These are phyloP conservation scores for Angomonas ambiguus DNA, from an alignment of 208 protist species.

Conservation along the genomic window DNA sequence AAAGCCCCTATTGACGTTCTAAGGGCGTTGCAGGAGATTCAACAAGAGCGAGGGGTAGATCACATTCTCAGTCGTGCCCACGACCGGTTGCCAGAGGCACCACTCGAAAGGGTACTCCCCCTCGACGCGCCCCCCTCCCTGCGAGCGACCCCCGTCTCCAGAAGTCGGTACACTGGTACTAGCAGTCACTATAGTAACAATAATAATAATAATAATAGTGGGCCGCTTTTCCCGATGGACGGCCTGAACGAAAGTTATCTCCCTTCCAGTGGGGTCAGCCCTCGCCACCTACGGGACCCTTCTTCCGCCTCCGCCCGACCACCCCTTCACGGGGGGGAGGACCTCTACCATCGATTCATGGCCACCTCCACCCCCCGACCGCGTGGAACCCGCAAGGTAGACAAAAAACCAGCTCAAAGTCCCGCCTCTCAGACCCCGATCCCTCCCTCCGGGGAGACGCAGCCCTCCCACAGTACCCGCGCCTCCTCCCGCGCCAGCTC, in stretches of 20 bases:
- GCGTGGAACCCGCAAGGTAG: not conserved
- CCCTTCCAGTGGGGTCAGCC: not conserved
- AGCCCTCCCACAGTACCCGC: slow-evolving; percentile 10
- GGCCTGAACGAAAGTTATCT: slow-evolving; percentile 7
- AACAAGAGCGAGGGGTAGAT: slow-evolving; percentile 46
- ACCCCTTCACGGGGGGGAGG: not conserved
- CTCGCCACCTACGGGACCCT: not conserved
- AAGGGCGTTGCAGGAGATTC: slow-evolving; percentile 43
- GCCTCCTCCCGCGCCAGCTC: slow-evolving; percentile 7
- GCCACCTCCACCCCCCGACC: not conserved
- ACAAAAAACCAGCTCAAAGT: not conserved
- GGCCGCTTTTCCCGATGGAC: too few species aligned
- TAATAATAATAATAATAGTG: too few species aligned
- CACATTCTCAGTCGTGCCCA: slow-evolving; percentile 34
- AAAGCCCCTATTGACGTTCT: slow-evolving; percentile 28
- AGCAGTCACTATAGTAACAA: too few species aligned
- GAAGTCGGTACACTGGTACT: not conserved
- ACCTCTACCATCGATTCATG: not conserved
- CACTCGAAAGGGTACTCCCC: slow-evolving; percentile 37
- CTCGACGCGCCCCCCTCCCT: slow-evolving; percentile 19
- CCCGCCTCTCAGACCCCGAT: not conserved
- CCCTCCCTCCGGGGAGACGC: not conserved
- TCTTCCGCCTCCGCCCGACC: not conserved
- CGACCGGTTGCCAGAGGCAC: slow-evolving; percentile 27
- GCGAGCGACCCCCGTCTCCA: not conserved